These are phyloP conservation scores for Penicillium sclerotiorum DNA, from an alignment of 2,329 filamentous ascomycete species.

Conservation along the genomic window DNA sequence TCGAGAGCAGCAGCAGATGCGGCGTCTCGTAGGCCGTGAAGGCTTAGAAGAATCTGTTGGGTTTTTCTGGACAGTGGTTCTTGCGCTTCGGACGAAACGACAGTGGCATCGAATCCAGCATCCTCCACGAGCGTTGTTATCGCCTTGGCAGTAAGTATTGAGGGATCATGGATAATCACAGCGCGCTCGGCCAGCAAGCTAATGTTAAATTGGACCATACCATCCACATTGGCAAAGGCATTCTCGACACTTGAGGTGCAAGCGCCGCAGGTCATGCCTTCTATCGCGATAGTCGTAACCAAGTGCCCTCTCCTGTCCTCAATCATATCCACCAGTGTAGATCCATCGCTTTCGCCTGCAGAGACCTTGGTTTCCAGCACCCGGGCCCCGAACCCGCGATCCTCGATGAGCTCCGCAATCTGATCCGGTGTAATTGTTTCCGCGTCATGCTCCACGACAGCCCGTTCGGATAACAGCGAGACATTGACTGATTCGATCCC, in stretches of 20 bases:
- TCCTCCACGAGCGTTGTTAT: slow-evolving; percentile 86
- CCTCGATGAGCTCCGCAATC: slow-evolving; percentile 62
- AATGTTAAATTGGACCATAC: slow-evolving; percentile 88
- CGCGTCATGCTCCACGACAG: slow-evolving; percentile 80
- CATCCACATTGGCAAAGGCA: slow-evolving; percentile 75
- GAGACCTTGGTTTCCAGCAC: slow-evolving; percentile 68
- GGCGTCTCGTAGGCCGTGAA: slow-evolving; percentile 78
- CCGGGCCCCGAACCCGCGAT: slow-evolving; percentile 77
- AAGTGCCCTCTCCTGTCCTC: slow-evolving; percentile 46
- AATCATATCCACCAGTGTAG: slow-evolving; percentile 35
- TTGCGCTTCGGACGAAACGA: slow-evolving; percentile 75
- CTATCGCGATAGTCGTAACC: slow-evolving; percentile 83
- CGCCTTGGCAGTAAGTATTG: slow-evolving; percentile 69
- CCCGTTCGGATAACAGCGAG: slow-evolving; percentile 79
- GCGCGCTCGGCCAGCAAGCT: slow-evolving; percentile 90
- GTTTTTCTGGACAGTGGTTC: slow-evolving; percentile 57
- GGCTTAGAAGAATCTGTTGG: slow-evolving; percentile 73
- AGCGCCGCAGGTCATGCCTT: slow-evolving; percentile 97
- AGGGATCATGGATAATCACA: slow-evolving; percentile 79
- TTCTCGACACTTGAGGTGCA: slow-evolving; percentile 90
- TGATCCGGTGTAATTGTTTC: slow-evolving; percentile 54
- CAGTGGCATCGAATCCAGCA: slow-evolving; percentile 79
- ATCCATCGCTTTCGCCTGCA: slow-evolving; percentile 29
- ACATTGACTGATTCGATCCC: slow-evolving; percentile 79
- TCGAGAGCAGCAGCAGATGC: slow-evolving; percentile 73